Conservation (phyloP, 148 eudicot genomes). For the Rhododendron molle region DNA sequence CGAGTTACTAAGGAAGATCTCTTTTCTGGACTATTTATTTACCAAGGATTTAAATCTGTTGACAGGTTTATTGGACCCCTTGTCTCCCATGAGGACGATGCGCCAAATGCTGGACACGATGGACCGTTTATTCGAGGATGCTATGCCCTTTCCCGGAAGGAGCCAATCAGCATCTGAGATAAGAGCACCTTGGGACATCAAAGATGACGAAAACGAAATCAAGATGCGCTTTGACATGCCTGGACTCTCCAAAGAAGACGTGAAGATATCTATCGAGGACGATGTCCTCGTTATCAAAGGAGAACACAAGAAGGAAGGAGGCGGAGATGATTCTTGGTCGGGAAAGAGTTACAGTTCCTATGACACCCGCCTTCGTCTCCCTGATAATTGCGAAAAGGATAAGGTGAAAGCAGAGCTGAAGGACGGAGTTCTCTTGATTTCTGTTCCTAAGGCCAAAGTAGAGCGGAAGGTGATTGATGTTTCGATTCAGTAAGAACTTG, state of each 20-base stretch:
- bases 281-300: conserved; percentile 58
- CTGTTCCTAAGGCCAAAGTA: conserved; percentile 53
- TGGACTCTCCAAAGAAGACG: conserved; percentile 66
- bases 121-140: conserved; percentile 68
- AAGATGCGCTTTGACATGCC: conserved; percentile 92
- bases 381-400: conserved; percentile 54
- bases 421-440: conserved; percentile 66
- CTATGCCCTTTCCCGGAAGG: conserved; percentile 26
- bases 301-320: conserved; percentile 35
- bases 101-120: conserved; percentile 76
- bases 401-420: conserved; percentile 70
- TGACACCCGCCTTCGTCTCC: conserved; percentile 53
- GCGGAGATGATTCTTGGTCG: conserved; percentile 36
- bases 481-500: conserved; percentile 30
- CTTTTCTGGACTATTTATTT: neutral
- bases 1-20: neutral
- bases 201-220: conserved; percentile 61
- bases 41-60: neutral
- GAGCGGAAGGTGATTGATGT: conserved; percentile 67
- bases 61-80: conserved; percentile 62
- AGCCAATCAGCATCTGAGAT: conserved; percentile 27
- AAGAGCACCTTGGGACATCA: conserved; percentile 76
- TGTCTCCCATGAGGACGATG: conserved; percentile 79
- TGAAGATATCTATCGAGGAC: conserved; percentile 52
- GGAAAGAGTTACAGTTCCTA: conserved; percentile 44